Percentiles rank a stretch among this genome's conserved stretches.
phyloP scores from a whole-genome alignment of 345 rosid species.

The Citrus unshiu region DNA sequence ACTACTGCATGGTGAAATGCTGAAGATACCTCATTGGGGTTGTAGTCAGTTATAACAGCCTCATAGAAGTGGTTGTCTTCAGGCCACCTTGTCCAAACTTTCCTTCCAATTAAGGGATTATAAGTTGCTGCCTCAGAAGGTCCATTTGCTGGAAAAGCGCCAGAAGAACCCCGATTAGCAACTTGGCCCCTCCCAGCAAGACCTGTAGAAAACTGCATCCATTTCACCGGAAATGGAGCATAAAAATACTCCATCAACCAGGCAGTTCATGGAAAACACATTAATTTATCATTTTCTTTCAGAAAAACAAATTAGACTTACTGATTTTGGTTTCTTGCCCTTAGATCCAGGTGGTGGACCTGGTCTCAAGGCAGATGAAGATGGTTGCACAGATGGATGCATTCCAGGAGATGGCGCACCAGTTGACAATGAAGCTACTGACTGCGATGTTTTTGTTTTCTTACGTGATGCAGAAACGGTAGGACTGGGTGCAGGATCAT shows the following conservation, averaged over 20 bases:
- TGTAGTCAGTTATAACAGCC: conserved; percentile 79
- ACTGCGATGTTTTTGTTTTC: conserved; percentile 79
- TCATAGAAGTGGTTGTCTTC: conserved; percentile 85
- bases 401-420: conserved; percentile 75
- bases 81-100: conserved; percentile 99
- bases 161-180: conserved; percentile 40
- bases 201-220: conserved; percentile 66
- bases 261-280: conserved; percentile 7
- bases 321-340: conserved; percentile 83
- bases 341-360: conserved; percentile 68
- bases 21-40: conserved; percentile 53
- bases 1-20: conserved; percentile 5
- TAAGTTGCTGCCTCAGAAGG: conserved; percentile 58
- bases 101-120: conserved; percentile 74
- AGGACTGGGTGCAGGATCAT: conserved; percentile 73
- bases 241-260: conserved; percentile 16
- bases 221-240: conserved; percentile 46
- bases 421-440: conserved; percentile 71
- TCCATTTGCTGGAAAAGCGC: conserved; percentile 52
- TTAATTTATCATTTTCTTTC: conserved; percentile 1
- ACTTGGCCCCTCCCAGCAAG: conserved; percentile 65
- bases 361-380: conserved; percentile 69
- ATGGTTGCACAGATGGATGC: conserved; percentile 77
- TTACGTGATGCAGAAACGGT: conserved; percentile 83
- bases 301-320: conserved; percentile 35